Percentiles rank a stretch among this genome's conserved stretches.
Evolutionary conservation across 352 stramenopile genomes (phyloP).

Genomic region (Pythium graminicola): DNA sequence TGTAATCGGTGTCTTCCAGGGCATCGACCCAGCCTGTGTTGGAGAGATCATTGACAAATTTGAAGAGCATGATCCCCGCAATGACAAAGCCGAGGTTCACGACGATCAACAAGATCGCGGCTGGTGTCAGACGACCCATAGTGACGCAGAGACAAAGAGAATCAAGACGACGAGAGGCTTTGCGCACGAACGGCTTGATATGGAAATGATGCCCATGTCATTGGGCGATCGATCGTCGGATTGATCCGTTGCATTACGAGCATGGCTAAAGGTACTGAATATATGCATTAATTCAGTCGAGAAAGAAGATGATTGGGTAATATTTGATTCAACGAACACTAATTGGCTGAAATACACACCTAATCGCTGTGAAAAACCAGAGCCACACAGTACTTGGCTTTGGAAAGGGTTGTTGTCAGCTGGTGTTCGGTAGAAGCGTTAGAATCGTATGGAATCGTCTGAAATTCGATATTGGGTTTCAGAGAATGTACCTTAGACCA

Average conservation of each 20-base stretch:
- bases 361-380: conserved; percentile 7
- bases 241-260: neutral
- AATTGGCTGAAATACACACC: conserved; percentile 12
- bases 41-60: conserved; percentile 48
- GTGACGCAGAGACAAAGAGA: neutral
- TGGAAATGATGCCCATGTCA: neutral
- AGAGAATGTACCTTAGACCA: no score
- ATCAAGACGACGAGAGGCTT: neutral
- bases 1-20: conserved; percentile 64
- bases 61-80: conserved; percentile 56
- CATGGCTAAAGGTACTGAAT: conserved; percentile 3
- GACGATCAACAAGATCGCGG: conserved; percentile 56
- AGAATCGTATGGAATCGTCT: neutral
- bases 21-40: conserved; percentile 69
- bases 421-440: no score
- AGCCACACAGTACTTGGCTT: neutral
- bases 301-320: neutral
- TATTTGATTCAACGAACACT: neutral
- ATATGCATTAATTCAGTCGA: neutral
- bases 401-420: no score
- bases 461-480: no score
- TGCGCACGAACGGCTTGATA: neutral
- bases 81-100: conserved; percentile 72
- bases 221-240: no score
- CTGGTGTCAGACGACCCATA: conserved; percentile 33